A percentile compares a stretch with the other conserved stretches of the same genome.
Conservation (phyloP, 2,329 filamentous ascomycete species). For the Botryotinia narcissicola region DNA sequence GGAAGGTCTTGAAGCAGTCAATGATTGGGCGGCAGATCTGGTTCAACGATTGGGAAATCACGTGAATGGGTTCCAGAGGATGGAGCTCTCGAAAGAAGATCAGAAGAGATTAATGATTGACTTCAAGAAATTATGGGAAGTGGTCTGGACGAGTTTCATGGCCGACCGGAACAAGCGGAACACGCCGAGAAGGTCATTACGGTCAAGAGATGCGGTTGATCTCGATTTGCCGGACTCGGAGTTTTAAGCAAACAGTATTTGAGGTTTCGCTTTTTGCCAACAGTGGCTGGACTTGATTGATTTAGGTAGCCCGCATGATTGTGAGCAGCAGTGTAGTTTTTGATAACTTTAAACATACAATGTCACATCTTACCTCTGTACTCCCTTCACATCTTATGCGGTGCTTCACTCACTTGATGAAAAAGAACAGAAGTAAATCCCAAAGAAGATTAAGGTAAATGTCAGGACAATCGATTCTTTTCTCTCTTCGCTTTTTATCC, state of each 20-base stretch:
- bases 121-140: conserved; percentile 29
- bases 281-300: not conserved
- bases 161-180: conserved; percentile 14
- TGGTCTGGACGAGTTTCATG: conserved; percentile 23
- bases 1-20: conserved; percentile 18
- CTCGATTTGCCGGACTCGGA: not conserved
- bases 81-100: conserved; percentile 23
- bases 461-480: not conserved
- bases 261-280: not conserved
- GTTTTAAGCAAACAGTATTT: not conserved
- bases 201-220: conserved; percentile 2
- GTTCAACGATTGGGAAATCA: conserved; percentile 24
- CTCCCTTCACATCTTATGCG: not conserved
- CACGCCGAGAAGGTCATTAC: conserved; percentile 9
- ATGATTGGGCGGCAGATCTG: conserved; percentile 25
- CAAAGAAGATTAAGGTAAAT: not conserved
- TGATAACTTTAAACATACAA: not conserved
- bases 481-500: not conserved
- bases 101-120: conserved; percentile 24
- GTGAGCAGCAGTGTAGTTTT: not conserved
- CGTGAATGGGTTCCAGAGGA: conserved; percentile 22
- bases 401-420: not conserved
- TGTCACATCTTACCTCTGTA: not conserved
- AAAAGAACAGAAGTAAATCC: not conserved
- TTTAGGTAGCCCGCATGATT: not conserved